Percentiles rank a stretch among this genome's conserved stretches.
phyloP scores from a whole-genome alignment of 495 filamentous ascomycete species.

The Astrothelium macrocarpum region DNA sequence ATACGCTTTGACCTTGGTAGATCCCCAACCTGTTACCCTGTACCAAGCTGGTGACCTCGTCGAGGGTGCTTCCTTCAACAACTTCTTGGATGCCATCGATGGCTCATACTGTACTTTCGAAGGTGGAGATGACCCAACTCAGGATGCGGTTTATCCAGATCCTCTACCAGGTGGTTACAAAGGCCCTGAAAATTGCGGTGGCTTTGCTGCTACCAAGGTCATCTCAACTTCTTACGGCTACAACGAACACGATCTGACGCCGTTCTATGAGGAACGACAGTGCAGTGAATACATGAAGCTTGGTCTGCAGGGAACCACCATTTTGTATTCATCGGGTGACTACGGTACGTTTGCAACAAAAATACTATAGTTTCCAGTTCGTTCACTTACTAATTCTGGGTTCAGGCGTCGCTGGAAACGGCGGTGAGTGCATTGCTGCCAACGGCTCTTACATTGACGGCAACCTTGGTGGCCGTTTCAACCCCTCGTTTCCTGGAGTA shows the following conservation, averaged over 20 bases:
- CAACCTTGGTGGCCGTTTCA: constrained; percentile 21
- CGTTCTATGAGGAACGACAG: constrained; percentile 12
- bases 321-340: constrained; percentile 17
- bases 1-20: neutral
- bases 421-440: constrained; percentile 1
- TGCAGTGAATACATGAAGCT: constrained; percentile 26
- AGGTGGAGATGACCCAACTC: constrained; percentile 11
- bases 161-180: constrained; percentile 14
- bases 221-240: constrained; percentile 15
- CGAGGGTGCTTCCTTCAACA: constrained; percentile 6
- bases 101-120: constrained; percentile 15
- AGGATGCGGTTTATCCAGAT: constrained; percentile 17
- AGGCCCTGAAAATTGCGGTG: constrained; percentile 13
- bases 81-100: constrained; percentile 17
- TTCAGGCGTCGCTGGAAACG: constrained; percentile 4
- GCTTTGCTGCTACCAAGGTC: constrained; percentile 12
- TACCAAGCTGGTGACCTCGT: neutral
- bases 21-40: neutral
- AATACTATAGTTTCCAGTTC: too few relatives aligned
- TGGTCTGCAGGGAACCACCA: constrained; percentile 19
- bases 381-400: neutral
- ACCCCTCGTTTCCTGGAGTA: constrained; percentile 38
- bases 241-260: constrained; percentile 13
- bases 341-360: too few relatives aligned
- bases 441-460: neutral